These are phyloP conservation scores for Priceomyces haplophilus DNA, from an alignment of 805 yeast species.

Conservation along the genomic window DNA sequence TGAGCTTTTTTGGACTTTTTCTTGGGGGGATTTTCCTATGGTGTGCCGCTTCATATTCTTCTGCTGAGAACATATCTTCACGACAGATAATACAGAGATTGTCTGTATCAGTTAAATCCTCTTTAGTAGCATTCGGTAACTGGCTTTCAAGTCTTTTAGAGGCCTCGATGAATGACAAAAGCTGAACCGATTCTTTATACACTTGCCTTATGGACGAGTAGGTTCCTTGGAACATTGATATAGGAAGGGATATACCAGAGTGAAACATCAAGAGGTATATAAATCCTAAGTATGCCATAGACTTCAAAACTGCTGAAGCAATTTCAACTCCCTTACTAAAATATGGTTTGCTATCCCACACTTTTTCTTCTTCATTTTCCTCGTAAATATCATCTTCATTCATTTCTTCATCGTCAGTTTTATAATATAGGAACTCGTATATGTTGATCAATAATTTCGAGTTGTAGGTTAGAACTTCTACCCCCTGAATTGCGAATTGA, in stretches of 20 bases:
- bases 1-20: conserved; percentile 66
- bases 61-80: conserved; percentile 70
- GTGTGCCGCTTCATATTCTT: conserved; percentile 25
- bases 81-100: conserved; percentile 85
- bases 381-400: conserved; percentile 11
- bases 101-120: conserved; percentile 54
- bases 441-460: conserved; percentile 50
- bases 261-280: conserved; percentile 34
- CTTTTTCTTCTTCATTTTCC: conserved; percentile 50
- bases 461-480: conserved; percentile 47
- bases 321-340: conserved; percentile 58
- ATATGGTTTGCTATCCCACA: conserved; percentile 70
- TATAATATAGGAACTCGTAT: conserved; percentile 50
- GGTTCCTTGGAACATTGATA: conserved; percentile 43
- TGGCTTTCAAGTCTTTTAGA: conserved; percentile 61
- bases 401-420: conserved; percentile 29
- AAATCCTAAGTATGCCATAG: conserved; percentile 28
- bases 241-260: conserved; percentile 30
- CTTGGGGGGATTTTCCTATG: conserved; percentile 28
- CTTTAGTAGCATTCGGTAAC: conserved; percentile 59
- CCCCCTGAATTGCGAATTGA: conserved; percentile 64
- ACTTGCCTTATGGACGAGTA: conserved; percentile 38
- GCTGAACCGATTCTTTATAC: conserved; percentile 38
- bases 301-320: conserved; percentile 39
- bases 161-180: conserved; percentile 49